phyloP scores from a whole-genome alignment of 1,284 basidiomycete genomes.

The Cryptococcus amylolentus region DNA sequence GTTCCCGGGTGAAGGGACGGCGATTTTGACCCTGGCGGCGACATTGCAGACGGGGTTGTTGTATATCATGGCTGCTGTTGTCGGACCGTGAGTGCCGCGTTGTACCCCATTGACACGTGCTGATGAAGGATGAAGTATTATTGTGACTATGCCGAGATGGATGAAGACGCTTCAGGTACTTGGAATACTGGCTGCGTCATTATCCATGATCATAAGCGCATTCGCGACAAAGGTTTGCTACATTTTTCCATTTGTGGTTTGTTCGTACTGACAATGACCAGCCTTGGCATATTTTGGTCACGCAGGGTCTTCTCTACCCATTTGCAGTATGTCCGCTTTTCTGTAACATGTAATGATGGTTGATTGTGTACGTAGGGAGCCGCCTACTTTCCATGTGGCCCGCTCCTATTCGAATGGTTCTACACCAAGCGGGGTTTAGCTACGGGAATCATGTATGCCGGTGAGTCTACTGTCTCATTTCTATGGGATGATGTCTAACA shows the following conservation, averaged over 20 bases:
- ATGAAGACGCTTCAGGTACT: constrained; percentile 22
- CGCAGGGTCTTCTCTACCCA: not conserved
- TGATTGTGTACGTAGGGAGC: constrained; percentile 8
- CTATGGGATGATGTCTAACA: too few relatives aligned
- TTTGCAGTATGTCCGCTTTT: not conserved
- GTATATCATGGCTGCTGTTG: constrained; percentile 37
- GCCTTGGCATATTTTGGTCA: not conserved
- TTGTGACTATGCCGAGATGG: constrained; percentile 29
- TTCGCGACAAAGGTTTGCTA: constrained; percentile 31
- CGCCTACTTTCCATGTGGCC: constrained; percentile 45
- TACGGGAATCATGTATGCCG: constrained; percentile 44
- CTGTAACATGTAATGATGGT: too few relatives aligned
- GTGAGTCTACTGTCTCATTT: constrained; percentile 2
- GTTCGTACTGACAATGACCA: not conserved
- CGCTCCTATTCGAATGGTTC: constrained; percentile 48
- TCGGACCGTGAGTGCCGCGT: constrained; percentile 33
- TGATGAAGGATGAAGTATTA: constrained; percentile 14
- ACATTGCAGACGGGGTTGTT: constrained; percentile 44
- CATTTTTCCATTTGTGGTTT: not conserved
- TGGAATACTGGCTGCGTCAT: constrained; percentile 24
- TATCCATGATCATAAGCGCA: constrained; percentile 28
- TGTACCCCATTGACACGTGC: not conserved
- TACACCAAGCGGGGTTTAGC: constrained; percentile 42
- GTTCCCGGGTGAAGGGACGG: constrained; percentile 31
- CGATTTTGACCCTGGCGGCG: constrained; percentile 39